Base-by-base conservation (phyloP, 2,329 filamentous ascomycete genomes). In the Xylaria polymorpha region DNA sequence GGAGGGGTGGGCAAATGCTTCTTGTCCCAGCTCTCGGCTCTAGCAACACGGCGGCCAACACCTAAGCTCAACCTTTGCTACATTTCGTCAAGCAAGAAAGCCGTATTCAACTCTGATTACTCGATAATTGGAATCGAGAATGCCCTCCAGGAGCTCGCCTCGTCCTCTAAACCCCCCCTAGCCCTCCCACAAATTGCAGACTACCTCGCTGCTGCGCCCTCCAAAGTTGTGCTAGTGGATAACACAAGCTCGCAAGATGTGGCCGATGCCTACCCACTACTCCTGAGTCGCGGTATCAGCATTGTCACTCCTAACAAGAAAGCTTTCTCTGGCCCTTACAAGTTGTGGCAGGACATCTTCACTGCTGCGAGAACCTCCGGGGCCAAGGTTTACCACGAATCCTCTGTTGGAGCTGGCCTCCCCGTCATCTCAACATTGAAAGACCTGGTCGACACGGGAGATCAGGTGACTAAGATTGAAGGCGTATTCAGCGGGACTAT, bases 291-390 rank as follows among this genome's bases (percentile, higher is more conserved):
- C 72, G 95, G 94, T 14, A 91, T 99, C 80, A 95, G 90, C 81
- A 90, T 99, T 75, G 93, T 98, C 35, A 99, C 96, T 0, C 94
- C 96, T 51, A 99, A 98, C 86, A 99, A 99, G 86, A 99, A 99
- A 83, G 95, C 92, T 15, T 99, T 99, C 83, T 97, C 94, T 0
- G 90, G 92, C 67, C 90, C 88, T 55, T 90, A 93, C 76, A 85
- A 89, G 74, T 85, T 97, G 65, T 99, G 95, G 94, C 88, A 93
- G 77, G 89, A 92, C 71, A 98, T 99, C 78, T 97, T 97, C 81
- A 83, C 85, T 3, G 87, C 93, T 1, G 91, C 94, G 1, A 85
- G 87, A 57, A 85, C 87, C 37, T 88, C 88, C 1, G 92, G 91
- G 51, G 93, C 94, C 51, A 92, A 94, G 78, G 86, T 98, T 68